Percentiles rank a stretch among this genome's conserved stretches.
phyloP scores from a whole-genome alignment of 169 alveolate genomes.

The Cytauxzoon felis region DNA sequence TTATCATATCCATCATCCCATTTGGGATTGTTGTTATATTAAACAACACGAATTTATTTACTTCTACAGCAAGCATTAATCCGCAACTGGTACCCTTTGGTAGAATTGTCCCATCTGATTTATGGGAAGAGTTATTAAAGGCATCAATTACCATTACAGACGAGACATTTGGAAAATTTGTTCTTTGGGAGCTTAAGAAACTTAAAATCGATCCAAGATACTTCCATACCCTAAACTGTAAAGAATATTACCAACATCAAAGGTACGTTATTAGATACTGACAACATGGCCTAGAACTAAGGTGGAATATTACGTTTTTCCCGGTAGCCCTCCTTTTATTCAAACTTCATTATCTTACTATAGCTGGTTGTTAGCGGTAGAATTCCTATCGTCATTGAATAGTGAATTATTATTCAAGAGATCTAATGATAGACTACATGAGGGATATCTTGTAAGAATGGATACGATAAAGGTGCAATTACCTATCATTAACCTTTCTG shows the following conservation, averaged over 20 bases:
- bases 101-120: conserved; percentile 26
- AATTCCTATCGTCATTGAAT: background rate
- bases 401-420: background rate
- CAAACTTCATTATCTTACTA: background rate
- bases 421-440: conserved; percentile 45
- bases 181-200: conserved; percentile 2
- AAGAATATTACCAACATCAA: conserved; percentile 30
- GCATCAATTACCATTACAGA: conserved; percentile 15
- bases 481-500: conserved; percentile 53
- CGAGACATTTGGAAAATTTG: conserved; percentile 18
- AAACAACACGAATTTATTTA: too few relatives aligned
- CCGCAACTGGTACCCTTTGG: too few relatives aligned
- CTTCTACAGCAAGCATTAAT: too few relatives aligned
- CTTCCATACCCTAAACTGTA: conserved; percentile 27
- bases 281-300: too few relatives aligned
- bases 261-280: conserved; percentile 30
- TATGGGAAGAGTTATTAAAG: conserved; percentile 38
- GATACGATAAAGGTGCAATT: conserved; percentile 29
- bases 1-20: background rate
- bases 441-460: conserved; percentile 46
- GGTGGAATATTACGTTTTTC: too few relatives aligned
- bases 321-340: too few relatives aligned
- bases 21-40: background rate
- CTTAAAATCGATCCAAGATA: conserved; percentile 18
- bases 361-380: background rate